Percentiles rank a stretch among this genome's conserved stretches.
Evolutionary conservation across 495 filamentous ascomycete genomes (phyloP).

Genomic region (Penicillium steckii): DNA sequence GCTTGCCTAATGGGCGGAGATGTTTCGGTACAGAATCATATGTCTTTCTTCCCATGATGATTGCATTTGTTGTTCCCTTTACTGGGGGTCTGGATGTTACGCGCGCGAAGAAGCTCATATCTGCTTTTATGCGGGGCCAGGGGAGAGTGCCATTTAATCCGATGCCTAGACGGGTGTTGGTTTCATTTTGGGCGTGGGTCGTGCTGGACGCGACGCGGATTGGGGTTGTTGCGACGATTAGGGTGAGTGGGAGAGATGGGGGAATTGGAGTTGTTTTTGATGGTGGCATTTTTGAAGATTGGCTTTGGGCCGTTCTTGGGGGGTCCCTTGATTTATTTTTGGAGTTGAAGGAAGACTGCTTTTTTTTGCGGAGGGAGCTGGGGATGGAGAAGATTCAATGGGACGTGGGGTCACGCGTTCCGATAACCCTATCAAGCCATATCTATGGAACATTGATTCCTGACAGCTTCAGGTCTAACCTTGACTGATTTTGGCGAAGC

Average conservation of each 20-base stretch:
- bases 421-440: no score
- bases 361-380: no score
- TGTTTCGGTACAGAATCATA: constrained; percentile 79
- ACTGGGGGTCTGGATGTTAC: constrained; percentile 67
- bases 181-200: constrained; percentile 32
- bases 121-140: constrained; percentile 81
- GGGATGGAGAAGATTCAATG: no score
- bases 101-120: constrained; percentile 93
- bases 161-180: constrained; percentile 71
- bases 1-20: constrained; percentile 75
- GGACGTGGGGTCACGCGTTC: no score
- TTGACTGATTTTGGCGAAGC: no score
- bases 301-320: no score
- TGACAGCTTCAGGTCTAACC: no score
- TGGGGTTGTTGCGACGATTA: constrained; percentile 46
- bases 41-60: constrained; percentile 97
- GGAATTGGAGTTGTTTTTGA: constrained; percentile 17
- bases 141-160: constrained; percentile 77
- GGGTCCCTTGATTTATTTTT: no score
- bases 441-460: no score
- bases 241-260: constrained; percentile 30
- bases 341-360: no score
- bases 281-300: constrained; percentile 22
- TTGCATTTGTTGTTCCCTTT: constrained; percentile 58
- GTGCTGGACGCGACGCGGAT: constrained; percentile 24